Base-by-base conservation (phyloP, 1,284 basidiomycete genomes). In the Cutaneotrichosporon sp. region DNA sequence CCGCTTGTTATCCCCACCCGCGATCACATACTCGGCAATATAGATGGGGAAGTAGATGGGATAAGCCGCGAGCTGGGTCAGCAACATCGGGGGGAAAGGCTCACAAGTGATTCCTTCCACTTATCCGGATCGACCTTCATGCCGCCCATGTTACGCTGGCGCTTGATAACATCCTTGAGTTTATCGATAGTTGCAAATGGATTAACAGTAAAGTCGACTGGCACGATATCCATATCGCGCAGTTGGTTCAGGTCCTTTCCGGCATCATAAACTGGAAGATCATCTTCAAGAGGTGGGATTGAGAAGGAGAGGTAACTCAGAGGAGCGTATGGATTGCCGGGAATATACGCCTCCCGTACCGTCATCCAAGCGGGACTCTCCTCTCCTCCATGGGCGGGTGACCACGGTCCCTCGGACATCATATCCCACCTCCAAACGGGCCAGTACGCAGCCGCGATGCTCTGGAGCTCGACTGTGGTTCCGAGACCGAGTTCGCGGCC, bases 181-280 rank as follows among this genome's bases (percentile, higher is more conserved):
- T 69, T 70, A 42, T 72, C 71, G 8, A 73, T 30, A 0, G 75
- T 52, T 0, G 68, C 73, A 4, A 78, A 51, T 11, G 80, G 80
- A 34, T 72, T 72, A 0, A 76, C 77, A 2, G 72, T 76, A 66
- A 80, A 81, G 10, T 78, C 77, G 86, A 93, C 56, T 87, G 79
- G 64, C 82, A 85, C 71, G 42, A 85, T 78, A 56, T 85, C 86
- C 73, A 90, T 89, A 18, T 89, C 85, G 55, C 90, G 89, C 58
- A 92, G 82, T 65, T 87, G 85, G 61, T 84, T 85, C 30, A 82
- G 70, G 56, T 77, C 70, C 11, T 76, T 56, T 1, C 65, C 56
- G 3, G 80, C 76, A 58, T 78, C 68, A 58, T 74, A 77, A 6
- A 67, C 59, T 9, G 69, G 65, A 21, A 80, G 65, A 0, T 73